Evolutionary conservation across 495 filamentous ascomycete species (phyloP).

Genomic region (Apiosordaria backusii): DNA sequence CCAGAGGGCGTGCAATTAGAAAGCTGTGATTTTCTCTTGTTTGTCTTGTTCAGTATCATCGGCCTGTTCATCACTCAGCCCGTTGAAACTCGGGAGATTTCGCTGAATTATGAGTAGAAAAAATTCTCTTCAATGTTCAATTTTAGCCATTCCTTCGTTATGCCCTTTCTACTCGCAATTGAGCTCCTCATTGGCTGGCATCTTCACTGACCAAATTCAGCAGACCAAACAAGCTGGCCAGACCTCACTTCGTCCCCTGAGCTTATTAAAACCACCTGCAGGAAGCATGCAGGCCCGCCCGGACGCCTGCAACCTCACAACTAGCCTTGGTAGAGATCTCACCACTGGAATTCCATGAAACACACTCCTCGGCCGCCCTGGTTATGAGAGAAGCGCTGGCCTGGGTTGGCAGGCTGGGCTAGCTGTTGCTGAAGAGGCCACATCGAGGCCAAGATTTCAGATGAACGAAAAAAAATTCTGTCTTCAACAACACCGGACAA

Average conservation of each 20-base stretch:
- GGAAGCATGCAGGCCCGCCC: background rate
- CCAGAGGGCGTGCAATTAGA: background rate
- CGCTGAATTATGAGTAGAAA: background rate
- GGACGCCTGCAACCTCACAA: background rate
- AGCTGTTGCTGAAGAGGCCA: background rate
- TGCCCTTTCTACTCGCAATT: background rate
- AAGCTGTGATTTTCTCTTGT: background rate
- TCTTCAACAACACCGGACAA: background rate
- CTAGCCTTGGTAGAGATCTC: background rate
- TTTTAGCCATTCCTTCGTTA: background rate
- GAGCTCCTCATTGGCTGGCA: background rate
- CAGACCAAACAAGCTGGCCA: background rate
- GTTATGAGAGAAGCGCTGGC: background rate
- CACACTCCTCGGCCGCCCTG: background rate
- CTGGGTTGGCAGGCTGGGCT: background rate
- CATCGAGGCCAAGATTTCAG: background rate
- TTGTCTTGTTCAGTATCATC: background rate
- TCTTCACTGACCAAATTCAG: background rate
- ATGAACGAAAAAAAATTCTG: background rate
- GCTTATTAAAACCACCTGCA: background rate
- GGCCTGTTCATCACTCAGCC: background rate
- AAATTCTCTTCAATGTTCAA: background rate
- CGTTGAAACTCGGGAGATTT: background rate
- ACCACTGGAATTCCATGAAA: background rate
- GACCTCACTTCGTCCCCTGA: background rate